Evolutionary conservation across 129 eudicot species (phyloP).

Genomic region (Chrysanthemum lavandulifolium): DNA sequence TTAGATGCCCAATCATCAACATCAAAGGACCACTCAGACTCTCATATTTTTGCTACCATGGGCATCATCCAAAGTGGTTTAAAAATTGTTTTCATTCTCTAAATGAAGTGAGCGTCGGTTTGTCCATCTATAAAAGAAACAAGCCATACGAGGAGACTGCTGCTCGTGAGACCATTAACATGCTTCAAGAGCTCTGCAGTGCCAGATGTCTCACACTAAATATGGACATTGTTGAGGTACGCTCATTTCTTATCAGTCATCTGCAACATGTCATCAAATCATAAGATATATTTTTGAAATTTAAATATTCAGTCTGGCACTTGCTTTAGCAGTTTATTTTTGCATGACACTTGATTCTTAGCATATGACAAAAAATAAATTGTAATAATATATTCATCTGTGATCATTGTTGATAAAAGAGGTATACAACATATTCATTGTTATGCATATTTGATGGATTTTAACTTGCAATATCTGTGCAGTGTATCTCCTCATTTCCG

Average conservation of each 20-base stretch:
- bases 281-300: too few relatives aligned
- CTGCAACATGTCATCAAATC: background rate
- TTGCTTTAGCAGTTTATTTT: too few relatives aligned
- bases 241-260: background rate
- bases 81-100: slow-evolving; percentile 6
- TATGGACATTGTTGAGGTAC: slow-evolving; percentile 25
- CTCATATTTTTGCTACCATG: slow-evolving; percentile 11
- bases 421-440: background rate
- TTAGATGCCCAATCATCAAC: background rate
- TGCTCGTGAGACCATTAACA: slow-evolving; percentile 9
- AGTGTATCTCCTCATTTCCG: slow-evolving; percentile 22
- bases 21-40: slow-evolving; percentile 16
- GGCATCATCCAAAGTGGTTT: background rate
- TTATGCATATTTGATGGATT: background rate
- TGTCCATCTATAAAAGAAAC: background rate
- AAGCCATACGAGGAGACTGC: background rate
- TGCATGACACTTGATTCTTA: too few relatives aligned
- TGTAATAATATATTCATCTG: too few relatives aligned
- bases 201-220: slow-evolving; percentile 17
- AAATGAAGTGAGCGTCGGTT: background rate
- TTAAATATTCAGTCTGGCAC: too few relatives aligned
- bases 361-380: too few relatives aligned
- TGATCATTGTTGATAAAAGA: background rate
- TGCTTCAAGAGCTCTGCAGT: slow-evolving; percentile 23
- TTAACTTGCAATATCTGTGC: slow-evolving; percentile 2